Base-by-base conservation (phyloP, 2,329 filamentous ascomycete species). In the Phyllachora maydis region DNA sequence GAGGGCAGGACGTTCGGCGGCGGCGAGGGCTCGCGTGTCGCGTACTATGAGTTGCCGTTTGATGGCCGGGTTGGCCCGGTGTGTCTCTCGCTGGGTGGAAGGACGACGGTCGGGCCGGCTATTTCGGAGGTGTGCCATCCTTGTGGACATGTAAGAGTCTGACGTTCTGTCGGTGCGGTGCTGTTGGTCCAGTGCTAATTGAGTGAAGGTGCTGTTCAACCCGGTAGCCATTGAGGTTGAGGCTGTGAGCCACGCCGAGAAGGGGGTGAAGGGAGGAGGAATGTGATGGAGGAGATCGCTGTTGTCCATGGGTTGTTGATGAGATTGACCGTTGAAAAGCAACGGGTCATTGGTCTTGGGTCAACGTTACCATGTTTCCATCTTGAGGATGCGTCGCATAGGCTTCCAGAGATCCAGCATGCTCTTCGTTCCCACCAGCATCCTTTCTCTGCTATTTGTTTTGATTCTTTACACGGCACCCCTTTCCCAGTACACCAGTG, bases 11-110 rank as follows among this genome's bases (percentile, higher is more conserved):
- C 38, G 8, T 42, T 47, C 24, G 37, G 35, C 7, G 41, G 35
- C 9, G 37, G 37, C 4, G 27, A 38, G 15, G 37, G 40, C 13
- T 26, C 20, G 11, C 36, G 41, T 16, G 32, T 50, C n/a, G 42
- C 37, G 4, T 47, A 47, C 32, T 46, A 46, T 23, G 35, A 48
- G 28, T 31, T 50, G 23, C 40, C 44, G 7, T 50, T 54, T 29
- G 34, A 39, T 13, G 42, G 45, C n/a, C 33, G 35, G 14, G 41
- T 39, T 4, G 53, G 54, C 3, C 35, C 39, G 3, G 54, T 57
- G 8, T 43, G 39, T n/a, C 32, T 56, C 13, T 36, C 32, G 3
- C 29, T 54, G 22, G 38, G 47, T 16, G 49, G 45, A 2, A 45
- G 37, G 26, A 43, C 39, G 8, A 42, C 34, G 6, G 45, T 38